phyloP scores from a whole-genome alignment of 805 yeast genomes.

The Kregervanrija delftensis region DNA sequence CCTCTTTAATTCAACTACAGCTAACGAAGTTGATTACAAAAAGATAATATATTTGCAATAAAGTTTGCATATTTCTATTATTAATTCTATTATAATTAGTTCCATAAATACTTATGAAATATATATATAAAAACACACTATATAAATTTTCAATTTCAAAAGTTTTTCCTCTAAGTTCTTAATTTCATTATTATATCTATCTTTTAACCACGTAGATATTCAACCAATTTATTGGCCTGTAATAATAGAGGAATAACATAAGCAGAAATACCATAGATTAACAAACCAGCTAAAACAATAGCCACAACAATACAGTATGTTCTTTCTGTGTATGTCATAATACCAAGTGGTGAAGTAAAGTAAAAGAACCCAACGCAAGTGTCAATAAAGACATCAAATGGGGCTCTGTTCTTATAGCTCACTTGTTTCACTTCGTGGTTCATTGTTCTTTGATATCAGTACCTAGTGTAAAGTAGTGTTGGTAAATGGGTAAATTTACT shows the following conservation, averaged over 20 bases:
- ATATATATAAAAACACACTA: not conserved
- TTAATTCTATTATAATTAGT: not conserved
- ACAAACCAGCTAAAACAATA: not conserved
- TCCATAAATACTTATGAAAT: too few species aligned
- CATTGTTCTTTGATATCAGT: too few species aligned
- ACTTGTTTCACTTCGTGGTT: too few species aligned
- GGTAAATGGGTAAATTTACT: too few species aligned
- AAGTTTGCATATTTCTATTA: not conserved
- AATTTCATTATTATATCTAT: not conserved
- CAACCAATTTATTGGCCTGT: not conserved
- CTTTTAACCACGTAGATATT: not conserved
- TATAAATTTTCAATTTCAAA: not conserved
- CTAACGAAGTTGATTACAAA: not conserved
- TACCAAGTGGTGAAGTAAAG: constrained; percentile 2
- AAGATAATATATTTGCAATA: not conserved
- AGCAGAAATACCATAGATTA: not conserved
- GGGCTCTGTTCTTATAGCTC: too few species aligned
- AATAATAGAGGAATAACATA: constrained; percentile 1
- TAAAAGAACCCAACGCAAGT: constrained; percentile 2
- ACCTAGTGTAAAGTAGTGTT: too few species aligned
- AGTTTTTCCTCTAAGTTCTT: not conserved
- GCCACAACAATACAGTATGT: not conserved
- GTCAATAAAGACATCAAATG: constrained; percentile 2
- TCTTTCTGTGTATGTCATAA: constrained; percentile 5
- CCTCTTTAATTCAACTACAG: not conserved